These are phyloP conservation scores for Colletotrichum graminicola DNA, from an alignment of 2,329 filamentous ascomycete species.

Conservation along the genomic window DNA sequence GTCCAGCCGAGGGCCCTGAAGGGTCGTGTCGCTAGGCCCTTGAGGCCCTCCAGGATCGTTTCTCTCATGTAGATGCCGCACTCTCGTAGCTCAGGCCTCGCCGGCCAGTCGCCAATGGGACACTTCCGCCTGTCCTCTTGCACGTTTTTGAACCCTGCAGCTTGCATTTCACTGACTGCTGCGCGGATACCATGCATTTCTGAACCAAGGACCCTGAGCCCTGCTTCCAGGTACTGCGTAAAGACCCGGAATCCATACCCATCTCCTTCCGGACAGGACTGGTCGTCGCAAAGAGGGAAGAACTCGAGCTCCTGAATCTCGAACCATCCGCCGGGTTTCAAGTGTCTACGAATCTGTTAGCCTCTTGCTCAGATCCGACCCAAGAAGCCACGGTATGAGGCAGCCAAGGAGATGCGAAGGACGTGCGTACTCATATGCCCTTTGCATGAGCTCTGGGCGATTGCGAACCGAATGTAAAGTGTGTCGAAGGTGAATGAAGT, in stretches of 20 bases:
- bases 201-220: constrained; percentile 56
- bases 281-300: constrained; percentile 59
- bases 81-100: constrained; percentile 52
- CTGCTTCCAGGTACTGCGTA: constrained; percentile 54
- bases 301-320: constrained; percentile 63
- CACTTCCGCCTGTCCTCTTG: constrained; percentile 58
- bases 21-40: constrained; percentile 54
- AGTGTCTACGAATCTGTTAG: constrained; percentile 52
- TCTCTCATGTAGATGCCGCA: constrained; percentile 62
- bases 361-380: neutral
- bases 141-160: constrained; percentile 58
- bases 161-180: constrained; percentile 52
- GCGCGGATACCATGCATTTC: constrained; percentile 56
- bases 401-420: neutral
- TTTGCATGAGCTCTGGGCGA: constrained; percentile 55
- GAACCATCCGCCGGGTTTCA: constrained; percentile 65
- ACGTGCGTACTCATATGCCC: constrained; percentile 56
- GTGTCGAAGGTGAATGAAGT: constrained; percentile 64
- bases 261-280: constrained; percentile 52
- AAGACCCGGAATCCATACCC: constrained; percentile 63
- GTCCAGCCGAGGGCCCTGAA: constrained; percentile 58
- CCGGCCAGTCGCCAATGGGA: constrained; percentile 62
- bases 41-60: constrained; percentile 55
- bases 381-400: neutral
- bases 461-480: constrained; percentile 60